phyloP scores from a whole-genome alignment of 2,329 filamentous ascomycete genomes.

The Thelonectria discophora region DNA sequence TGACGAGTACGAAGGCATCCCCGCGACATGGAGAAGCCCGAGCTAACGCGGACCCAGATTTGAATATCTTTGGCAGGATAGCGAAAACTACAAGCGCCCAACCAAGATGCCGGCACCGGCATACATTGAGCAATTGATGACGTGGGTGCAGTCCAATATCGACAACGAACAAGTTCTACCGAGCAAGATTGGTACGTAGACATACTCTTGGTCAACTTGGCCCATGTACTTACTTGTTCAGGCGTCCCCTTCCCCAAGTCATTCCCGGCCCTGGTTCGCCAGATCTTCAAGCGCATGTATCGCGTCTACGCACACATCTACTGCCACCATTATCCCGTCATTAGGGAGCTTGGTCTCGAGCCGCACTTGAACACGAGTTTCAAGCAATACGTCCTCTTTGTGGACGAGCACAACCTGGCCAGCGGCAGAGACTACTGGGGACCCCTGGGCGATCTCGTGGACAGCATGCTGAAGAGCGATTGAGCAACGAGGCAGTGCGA shows the following conservation, averaged over 20 bases:
- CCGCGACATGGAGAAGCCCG: neutral
- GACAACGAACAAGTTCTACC: conserved; percentile 96
- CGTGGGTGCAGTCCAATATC: conserved; percentile 93
- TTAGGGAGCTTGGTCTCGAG: conserved; percentile 93
- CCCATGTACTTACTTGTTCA: conserved; percentile 42
- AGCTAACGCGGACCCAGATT: conserved; percentile 66
- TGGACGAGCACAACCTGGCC: conserved; percentile 93
- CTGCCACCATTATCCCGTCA: conserved; percentile 98
- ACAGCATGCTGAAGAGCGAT: conserved; percentile 97
- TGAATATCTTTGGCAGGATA: conserved; percentile 99
- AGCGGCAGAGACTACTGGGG: conserved; percentile 98
- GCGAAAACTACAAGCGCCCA: conserved; percentile 89
- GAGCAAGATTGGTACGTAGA: conserved; percentile 78
- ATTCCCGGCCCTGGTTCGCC: conserved; percentile 86
- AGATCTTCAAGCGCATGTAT: conserved; percentile 99
- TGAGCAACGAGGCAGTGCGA: conserved; percentile 51
- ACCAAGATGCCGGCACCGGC: conserved; percentile 98
- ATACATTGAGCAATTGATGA: conserved; percentile 98
- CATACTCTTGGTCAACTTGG: neutral
- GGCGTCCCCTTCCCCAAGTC: conserved; percentile 95
- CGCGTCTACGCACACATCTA: conserved; percentile 99
- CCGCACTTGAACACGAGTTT: conserved; percentile 99
- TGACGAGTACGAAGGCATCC: conserved; percentile 76
- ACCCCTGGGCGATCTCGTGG: conserved; percentile 91
- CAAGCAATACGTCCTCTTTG: conserved; percentile 99